Conservation (phyloP, 352 stramenopile species). For the Thraustochytrium striatum region DNA sequence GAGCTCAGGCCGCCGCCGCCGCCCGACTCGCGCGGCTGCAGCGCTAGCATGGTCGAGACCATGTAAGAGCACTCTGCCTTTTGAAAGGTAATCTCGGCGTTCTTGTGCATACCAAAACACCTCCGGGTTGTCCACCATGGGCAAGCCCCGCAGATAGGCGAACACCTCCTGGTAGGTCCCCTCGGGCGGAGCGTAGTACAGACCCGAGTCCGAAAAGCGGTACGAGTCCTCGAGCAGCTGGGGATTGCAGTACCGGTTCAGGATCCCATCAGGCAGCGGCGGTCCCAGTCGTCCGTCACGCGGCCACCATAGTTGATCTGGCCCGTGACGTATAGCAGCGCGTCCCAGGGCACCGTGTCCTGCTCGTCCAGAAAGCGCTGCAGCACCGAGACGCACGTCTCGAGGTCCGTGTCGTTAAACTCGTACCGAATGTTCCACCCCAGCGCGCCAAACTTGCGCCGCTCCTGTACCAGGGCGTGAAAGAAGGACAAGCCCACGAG, state of each 20-base stretch:
- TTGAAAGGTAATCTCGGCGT: conserved; percentile 88
- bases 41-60: conserved; percentile 74
- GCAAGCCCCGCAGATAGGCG: conserved; percentile 73
- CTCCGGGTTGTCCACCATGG: conserved; percentile 78
- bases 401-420: conserved; percentile 90
- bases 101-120: conserved; percentile 94
- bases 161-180: conserved; percentile 60
- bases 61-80: conserved; percentile 79
- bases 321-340: conserved; percentile 82
- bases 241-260: conserved; percentile 81
- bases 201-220: conserved; percentile 75
- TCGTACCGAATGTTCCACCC: conserved; percentile 93
- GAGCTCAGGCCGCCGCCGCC: conserved; percentile 47
- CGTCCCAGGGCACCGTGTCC: conserved; percentile 81
- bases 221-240: conserved; percentile 72
- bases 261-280: conserved; percentile 84
- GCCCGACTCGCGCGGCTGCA: conserved; percentile 77
- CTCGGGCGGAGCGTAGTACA: conserved; percentile 72
- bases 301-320: conserved; percentile 92
- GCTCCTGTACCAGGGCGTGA: conserved; percentile 86
- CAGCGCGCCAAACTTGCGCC: conserved; percentile 84
- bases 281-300: conserved; percentile 92
- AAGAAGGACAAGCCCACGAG: conserved; percentile 83
- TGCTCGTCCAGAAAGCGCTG: conserved; percentile 85
- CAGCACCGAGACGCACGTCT: conserved; percentile 82